Percentiles rank a stretch among this genome's conserved stretches.
Conservation (phyloP, 768 basidiomycete genomes). For the Calvatia gigantea region DNA sequence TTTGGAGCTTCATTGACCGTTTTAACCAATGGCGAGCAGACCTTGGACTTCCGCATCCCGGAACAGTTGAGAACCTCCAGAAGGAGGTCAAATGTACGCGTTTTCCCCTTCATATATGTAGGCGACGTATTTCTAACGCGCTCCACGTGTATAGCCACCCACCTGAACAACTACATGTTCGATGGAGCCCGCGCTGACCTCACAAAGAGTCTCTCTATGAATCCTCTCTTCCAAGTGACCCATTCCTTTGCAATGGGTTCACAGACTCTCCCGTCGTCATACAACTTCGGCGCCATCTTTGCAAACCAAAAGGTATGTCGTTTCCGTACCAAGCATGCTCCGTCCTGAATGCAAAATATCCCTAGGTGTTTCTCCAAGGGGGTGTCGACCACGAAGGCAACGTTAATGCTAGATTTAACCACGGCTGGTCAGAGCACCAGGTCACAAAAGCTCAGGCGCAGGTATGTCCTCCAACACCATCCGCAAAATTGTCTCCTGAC, state of each 20-base stretch:
- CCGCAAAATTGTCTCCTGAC: neutral
- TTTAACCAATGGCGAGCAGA: conserved; percentile 80
- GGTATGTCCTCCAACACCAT: conserved; percentile 39
- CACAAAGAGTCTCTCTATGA: conserved; percentile 87
- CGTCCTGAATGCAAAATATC: conserved; percentile 20
- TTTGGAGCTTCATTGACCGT: conserved; percentile 64
- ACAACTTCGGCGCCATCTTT: conserved; percentile 93
- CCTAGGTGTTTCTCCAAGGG: conserved; percentile 87
- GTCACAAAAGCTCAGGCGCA: conserved; percentile 87
- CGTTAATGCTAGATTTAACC: conserved; percentile 84
- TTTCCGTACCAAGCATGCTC: conserved; percentile 10
- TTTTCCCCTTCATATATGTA: neutral
- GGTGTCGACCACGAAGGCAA: conserved; percentile 92
- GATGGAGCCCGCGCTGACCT: conserved; percentile 97
- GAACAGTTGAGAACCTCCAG: conserved; percentile 86
- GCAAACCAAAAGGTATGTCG: conserved; percentile 70
- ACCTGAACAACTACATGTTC: conserved; percentile 91
- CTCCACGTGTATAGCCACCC: conserved; percentile 58
- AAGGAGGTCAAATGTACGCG: conserved; percentile 87
- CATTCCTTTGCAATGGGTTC: conserved; percentile 94
- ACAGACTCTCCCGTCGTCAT: conserved; percentile 77
- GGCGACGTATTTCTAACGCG: conserved; percentile 1
- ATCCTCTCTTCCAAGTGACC: conserved; percentile 97
- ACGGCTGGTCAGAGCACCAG: conserved; percentile 76
- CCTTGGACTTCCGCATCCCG: conserved; percentile 86